Evolutionary conservation across 495 filamentous ascomycete species (phyloP).

Genomic region (Zalerion maritima): DNA sequence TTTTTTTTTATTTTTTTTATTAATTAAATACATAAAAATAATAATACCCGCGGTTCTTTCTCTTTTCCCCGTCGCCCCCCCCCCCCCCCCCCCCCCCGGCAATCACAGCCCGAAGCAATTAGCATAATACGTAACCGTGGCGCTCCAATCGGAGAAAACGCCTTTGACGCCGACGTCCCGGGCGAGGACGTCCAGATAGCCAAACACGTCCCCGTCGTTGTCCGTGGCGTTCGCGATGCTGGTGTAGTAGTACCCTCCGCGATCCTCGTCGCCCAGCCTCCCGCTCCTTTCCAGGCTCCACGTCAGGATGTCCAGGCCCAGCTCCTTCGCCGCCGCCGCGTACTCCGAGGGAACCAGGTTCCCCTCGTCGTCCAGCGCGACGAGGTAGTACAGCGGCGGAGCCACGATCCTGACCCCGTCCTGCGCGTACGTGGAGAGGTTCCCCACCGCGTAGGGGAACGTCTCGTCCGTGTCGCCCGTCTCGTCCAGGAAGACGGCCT

Average conservation of each 20-base stretch:
- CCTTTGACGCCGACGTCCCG: conserved; percentile 38
- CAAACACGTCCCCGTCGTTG: conserved; percentile 44
- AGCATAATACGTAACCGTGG: conserved; percentile 47
- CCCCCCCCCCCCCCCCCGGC: too few relatives aligned
- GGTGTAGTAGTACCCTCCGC: conserved; percentile 37
- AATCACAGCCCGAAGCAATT: conserved; percentile 42
- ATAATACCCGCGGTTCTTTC: too few relatives aligned
- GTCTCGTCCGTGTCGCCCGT: conserved; percentile 30
- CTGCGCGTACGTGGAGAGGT: conserved; percentile 27
- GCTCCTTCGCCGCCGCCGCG: conserved; percentile 31
- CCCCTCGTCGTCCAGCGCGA: conserved; percentile 18
- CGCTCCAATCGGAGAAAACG: conserved; percentile 49
- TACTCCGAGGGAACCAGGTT: conserved; percentile 29
- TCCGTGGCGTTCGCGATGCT: conserved; percentile 34
- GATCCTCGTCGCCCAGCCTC: conserved; percentile 30
- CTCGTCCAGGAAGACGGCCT: conserved; percentile 45
- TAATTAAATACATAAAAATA: too few relatives aligned
- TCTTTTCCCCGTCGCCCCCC: too few relatives aligned
- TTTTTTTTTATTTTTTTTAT: too few relatives aligned
- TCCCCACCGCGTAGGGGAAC: conserved; percentile 31
- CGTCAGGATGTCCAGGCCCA: conserved; percentile 41
- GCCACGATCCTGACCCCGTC: conserved; percentile 29
- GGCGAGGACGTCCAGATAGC: conserved; percentile 40
- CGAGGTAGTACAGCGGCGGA: conserved; percentile 28
- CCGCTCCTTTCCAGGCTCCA: conserved; percentile 50